A percentile compares a stretch with the other conserved stretches of the same genome.
Conservation (phyloP, 176 grass and related monocot genomes). For the Rhynchospora breviuscula region DNA sequence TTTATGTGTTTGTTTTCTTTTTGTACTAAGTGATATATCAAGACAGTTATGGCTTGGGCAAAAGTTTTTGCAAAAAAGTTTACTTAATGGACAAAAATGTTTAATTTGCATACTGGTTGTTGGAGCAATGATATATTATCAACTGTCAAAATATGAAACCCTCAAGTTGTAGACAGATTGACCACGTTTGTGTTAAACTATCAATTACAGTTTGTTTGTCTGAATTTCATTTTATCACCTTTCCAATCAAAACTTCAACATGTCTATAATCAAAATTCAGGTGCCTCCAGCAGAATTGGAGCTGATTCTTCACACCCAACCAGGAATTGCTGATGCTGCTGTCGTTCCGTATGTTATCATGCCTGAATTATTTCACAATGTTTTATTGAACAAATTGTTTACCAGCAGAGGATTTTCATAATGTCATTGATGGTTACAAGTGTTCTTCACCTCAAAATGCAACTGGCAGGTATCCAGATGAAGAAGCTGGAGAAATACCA, state of each 20-base stretch:
- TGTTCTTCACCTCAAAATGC: background rate
- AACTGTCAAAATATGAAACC: background rate
- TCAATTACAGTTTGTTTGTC: background rate
- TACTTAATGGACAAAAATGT: too few relatives aligned
- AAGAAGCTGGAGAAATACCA: conserved; percentile 71
- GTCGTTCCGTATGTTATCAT: conserved; percentile 32
- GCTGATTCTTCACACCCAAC: conserved; percentile 27
- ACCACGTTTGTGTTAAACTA: background rate
- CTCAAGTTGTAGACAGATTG: background rate
- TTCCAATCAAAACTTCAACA: background rate
- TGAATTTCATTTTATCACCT: background rate
- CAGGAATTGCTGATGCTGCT: conserved; percentile 30
- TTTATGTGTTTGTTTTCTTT: background rate
- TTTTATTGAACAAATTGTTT: background rate
- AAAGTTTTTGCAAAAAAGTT: too few relatives aligned
- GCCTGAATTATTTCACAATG: background rate
- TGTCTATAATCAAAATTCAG: conserved; percentile 8
- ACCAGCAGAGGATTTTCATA: background rate
- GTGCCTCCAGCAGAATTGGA: conserved; percentile 41
- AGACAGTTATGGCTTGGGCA: background rate
- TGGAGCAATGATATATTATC: background rate
- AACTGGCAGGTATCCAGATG: conserved; percentile 63
- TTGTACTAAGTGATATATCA: background rate
- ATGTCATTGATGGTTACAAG: background rate
- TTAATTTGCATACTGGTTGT: background rate